Base-by-base conservation (phyloP, 2,329 filamentous ascomycete genomes). In the Plenodomus lindquistii region DNA sequence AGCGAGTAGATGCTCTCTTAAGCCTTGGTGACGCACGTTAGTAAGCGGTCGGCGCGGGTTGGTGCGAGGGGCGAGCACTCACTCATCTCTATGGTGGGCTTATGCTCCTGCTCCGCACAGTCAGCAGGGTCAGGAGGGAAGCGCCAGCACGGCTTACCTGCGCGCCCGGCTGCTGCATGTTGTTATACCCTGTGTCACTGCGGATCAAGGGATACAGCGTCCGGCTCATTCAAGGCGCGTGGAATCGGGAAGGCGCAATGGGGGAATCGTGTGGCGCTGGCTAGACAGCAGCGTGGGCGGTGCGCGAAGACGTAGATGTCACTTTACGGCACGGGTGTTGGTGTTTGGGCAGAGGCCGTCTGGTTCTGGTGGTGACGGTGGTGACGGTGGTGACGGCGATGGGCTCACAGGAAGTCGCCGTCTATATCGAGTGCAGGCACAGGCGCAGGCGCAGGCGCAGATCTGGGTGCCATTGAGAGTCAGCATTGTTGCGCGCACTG, bases 1-100 rank as follows among this genome's bases (percentile, higher is more conserved):
- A 61, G 79, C 82, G 59, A 85, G 77, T 37, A 86, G 80, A 62
- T 85, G 83, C 66, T 85, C 83, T 72, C 83, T 80, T 65, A 86
- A 78, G 67, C 82, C 83, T 85, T 61, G n/a, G 47, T 42, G 4
- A 47, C 35, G 49, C 38, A 44, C 31, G 66, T 71, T 69, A 71
- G 67, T 71, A 66, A 71, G 63, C 57, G 6, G 48, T 38, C 20
- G 45, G 31, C 42, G 44, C 43, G 21, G 55, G 22, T 42, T 36
- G 34, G 38, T 41, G 41, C 31, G 46, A 53, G 43, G 47, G 46
- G 44, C 37, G 44, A 43, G 46, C 45, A 72, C 73, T 67, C 66
- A 74, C 72, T 75, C 69, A 72, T 74, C 62, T 76, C 74, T 41
- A 73, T 71, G 67, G 62, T 71, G 54, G 62, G 67, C 62, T 67